These are phyloP conservation scores for Saturnispora ahearnii DNA, from an alignment of 805 yeast genomes.

Conservation along the genomic window DNA sequence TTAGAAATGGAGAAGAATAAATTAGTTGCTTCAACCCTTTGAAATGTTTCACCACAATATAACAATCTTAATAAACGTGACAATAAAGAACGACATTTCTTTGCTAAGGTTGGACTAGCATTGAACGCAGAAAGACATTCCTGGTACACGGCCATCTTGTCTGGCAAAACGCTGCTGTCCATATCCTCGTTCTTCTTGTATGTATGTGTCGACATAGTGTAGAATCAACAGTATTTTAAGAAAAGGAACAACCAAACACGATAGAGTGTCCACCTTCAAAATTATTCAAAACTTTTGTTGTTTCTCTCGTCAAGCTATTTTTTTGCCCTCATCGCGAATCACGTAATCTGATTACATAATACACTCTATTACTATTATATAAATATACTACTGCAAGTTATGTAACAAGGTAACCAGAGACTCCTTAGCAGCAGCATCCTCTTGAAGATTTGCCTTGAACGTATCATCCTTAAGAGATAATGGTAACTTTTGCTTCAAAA, in stretches of 20 bases:
- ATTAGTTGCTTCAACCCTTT: conserved; percentile 81
- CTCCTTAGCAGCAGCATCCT: conserved; percentile 80
- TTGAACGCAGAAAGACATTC: conserved; percentile 91
- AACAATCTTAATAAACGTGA: conserved; percentile 76
- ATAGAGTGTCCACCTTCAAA: neutral
- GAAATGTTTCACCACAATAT: conserved; percentile 81
- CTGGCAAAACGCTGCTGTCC: conserved; percentile 63
- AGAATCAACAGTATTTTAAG: neutral
- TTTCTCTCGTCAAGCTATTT: neutral
- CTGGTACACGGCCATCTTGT: conserved; percentile 95
- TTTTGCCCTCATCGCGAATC: neutral
- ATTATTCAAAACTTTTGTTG: conserved; percentile 1
- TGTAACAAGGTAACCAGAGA: conserved; percentile 77
- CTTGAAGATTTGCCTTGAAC: conserved; percentile 66
- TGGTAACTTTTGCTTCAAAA: conserved; percentile 75
- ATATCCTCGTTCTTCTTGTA: conserved; percentile 80
- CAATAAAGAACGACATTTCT: conserved; percentile 73
- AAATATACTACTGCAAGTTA: conserved; percentile 29
- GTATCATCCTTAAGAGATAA: conserved; percentile 84
- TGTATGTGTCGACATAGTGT: conserved; percentile 65
- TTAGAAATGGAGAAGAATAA: conserved; percentile 90
- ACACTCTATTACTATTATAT: neutral
- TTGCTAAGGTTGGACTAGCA: conserved; percentile 81
- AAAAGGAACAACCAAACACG: neutral
- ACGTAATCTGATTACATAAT: neutral